These are phyloP conservation scores for Luffa aegyptiaca DNA, from an alignment of 306 rosid genomes.

Conservation along the genomic window DNA sequence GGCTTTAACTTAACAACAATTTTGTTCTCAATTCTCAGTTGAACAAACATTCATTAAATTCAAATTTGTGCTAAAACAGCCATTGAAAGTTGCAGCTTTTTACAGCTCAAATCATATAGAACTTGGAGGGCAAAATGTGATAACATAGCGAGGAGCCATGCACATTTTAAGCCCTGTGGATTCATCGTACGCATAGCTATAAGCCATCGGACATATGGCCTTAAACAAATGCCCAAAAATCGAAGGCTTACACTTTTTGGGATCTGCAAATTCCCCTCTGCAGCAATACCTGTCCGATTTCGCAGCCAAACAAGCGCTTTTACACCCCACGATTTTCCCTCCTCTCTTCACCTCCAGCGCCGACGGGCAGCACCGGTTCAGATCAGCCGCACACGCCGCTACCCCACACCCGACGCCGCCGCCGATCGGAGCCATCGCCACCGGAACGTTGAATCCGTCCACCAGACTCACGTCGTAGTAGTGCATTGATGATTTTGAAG, in stretches of 20 bases:
- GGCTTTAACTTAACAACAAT: neutral
- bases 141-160: conserved; percentile 35
- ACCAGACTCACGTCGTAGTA: conserved; percentile 66
- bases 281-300: conserved; percentile 53
- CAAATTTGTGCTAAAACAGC: neutral
- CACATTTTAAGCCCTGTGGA: conserved; percentile 43
- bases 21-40: too few species aligned
- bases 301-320: conserved; percentile 64
- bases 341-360: conserved; percentile 27
- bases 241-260: conserved; percentile 39
- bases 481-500: conserved; percentile 37
- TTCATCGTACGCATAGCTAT: conserved; percentile 60
- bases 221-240: conserved; percentile 41
- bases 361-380: conserved; percentile 49
- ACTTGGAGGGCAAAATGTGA: conserved; percentile 62
- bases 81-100: too few species aligned
- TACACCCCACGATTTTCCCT: conserved; percentile 65
- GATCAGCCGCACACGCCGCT: conserved; percentile 45
- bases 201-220: conserved; percentile 32
- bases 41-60: too few species aligned
- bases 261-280: conserved; percentile 40
- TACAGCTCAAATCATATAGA: neutral
- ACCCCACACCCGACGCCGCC: conserved; percentile 29
- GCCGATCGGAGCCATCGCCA: conserved; percentile 36
- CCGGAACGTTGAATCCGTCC: conserved; percentile 54